Evolutionary conservation across 441 rosid species (phyloP).

Genomic region (Hypseocharis bilobata): DNA sequence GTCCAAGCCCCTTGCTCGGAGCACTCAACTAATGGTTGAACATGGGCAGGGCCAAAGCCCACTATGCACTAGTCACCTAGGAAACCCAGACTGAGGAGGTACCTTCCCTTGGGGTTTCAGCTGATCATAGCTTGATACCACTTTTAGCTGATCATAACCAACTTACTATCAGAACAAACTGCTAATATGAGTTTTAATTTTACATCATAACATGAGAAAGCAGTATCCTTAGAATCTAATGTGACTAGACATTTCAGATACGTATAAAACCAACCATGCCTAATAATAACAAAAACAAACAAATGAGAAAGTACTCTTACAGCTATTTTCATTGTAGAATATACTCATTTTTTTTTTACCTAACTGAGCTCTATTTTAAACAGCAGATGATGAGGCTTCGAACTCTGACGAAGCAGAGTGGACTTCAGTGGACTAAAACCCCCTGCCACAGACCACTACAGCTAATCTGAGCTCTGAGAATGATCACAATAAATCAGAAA

Average conservation of each 20-base stretch:
- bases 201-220: not conserved
- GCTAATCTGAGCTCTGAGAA: constrained; percentile 35
- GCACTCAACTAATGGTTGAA: not conserved
- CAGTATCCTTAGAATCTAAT: not conserved
- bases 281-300: not conserved
- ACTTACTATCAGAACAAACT: not conserved
- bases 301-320: constrained; percentile 1
- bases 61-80: not conserved
- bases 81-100: too few relatives aligned
- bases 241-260: not conserved
- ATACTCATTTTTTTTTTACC: not conserved
- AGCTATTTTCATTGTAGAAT: not conserved
- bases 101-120: not conserved
- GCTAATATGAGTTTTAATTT: not conserved
- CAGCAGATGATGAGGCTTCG: constrained; percentile 41
- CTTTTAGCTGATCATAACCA: not conserved
- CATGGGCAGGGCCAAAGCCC: not conserved
- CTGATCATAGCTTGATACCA: not conserved
- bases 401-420: constrained; percentile 38
- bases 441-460: constrained; percentile 25
- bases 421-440: constrained; percentile 27
- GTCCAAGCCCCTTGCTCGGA: not conserved
- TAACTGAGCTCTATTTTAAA: constrained; percentile 2
- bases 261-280: not conserved
- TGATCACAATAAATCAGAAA: constrained; percentile 26